These are phyloP conservation scores for Gracilaria domingensis DNA, from an alignment of 23 red algal species.

Conservation along the genomic window DNA sequence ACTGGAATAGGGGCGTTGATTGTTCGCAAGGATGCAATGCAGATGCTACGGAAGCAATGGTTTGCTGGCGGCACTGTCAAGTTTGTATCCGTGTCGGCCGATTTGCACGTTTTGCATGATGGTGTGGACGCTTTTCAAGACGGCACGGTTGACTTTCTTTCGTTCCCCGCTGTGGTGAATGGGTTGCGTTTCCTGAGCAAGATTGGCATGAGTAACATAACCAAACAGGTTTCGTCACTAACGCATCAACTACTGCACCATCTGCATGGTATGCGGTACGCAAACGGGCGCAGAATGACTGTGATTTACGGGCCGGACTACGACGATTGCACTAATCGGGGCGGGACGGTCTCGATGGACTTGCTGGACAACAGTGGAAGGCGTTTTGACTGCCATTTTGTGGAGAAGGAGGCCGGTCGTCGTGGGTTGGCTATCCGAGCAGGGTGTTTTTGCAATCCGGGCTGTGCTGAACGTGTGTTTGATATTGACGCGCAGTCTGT, in stretches of 20 bases:
- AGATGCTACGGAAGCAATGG: slow-evolving; percentile 35
- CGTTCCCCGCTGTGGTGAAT: slow-evolving; percentile 48
- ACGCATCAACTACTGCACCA: slow-evolving; percentile 30
- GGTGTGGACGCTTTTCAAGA: slow-evolving; percentile 54
- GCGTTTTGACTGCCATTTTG: slow-evolving; percentile 27
- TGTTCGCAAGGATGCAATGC: slow-evolving; percentile 45
- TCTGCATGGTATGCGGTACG: slow-evolving; percentile 17
- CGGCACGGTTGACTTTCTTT: slow-evolving; percentile 61
- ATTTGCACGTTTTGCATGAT: slow-evolving; percentile 36
- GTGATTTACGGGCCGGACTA: slow-evolving; percentile 33
- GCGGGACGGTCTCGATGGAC: slow-evolving; percentile 54
- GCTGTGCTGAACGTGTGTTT: slow-evolving; percentile 42
- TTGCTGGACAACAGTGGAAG: slow-evolving; percentile 15
- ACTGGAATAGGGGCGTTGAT: slow-evolving; percentile 79
- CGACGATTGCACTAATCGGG: not conserved
- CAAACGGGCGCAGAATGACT: slow-evolving; percentile 24
- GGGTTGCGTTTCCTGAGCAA: slow-evolving; percentile 36
- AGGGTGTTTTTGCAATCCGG: slow-evolving; percentile 70
- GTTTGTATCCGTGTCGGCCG: slow-evolving; percentile 39
- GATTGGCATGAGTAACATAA: slow-evolving; percentile 56
- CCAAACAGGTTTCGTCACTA: slow-evolving; percentile 11
- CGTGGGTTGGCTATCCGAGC: slow-evolving; percentile 40
- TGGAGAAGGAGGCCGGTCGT: slow-evolving; percentile 45
- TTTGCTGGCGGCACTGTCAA: slow-evolving; percentile 70
- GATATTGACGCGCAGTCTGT: slow-evolving; percentile 20